Percentiles rank a stretch among this genome's conserved stretches.
These are phyloP conservation scores for Colletotrichum cuscutae DNA, from an alignment of 2,329 filamentous ascomycete species.

Conservation along the genomic window DNA sequence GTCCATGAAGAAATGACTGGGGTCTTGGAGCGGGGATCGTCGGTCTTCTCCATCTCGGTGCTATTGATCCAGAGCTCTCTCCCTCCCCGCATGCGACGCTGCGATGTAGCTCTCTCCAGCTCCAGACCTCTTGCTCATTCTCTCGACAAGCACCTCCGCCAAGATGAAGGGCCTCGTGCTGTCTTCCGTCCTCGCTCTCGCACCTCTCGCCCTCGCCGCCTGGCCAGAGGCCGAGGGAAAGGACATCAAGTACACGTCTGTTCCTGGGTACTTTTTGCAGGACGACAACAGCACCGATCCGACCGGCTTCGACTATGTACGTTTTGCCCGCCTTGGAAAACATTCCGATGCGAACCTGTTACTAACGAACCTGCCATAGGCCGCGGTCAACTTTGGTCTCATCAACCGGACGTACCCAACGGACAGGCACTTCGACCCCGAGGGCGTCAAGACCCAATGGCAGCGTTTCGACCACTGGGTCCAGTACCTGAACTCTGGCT, in stretches of 20 bases:
- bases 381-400: slow-evolving; percentile 71
- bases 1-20: slow-evolving; percentile 7
- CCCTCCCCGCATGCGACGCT: slow-evolving; percentile 22
- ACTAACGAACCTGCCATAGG: slow-evolving; percentile 50
- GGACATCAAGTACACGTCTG: slow-evolving; percentile 68
- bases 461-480: slow-evolving; percentile 71
- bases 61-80: slow-evolving; percentile 30
- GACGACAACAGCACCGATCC: slow-evolving; percentile 67
- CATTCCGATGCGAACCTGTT: neutral
- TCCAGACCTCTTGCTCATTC: slow-evolving; percentile 1
- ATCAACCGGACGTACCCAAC: slow-evolving; percentile 70
- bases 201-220: slow-evolving; percentile 41
- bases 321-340: slow-evolving; percentile 36
- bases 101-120: slow-evolving; percentile 1
- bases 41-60: slow-evolving; percentile 1
- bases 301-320: slow-evolving; percentile 71
- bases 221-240: slow-evolving; percentile 46
- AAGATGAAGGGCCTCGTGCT: slow-evolving; percentile 47
- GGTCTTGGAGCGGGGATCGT: slow-evolving; percentile 12
- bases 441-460: slow-evolving; percentile 67
- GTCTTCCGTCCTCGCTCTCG: slow-evolving; percentile 43
- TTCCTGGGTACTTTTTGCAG: slow-evolving; percentile 72
- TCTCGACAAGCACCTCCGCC: slow-evolving; percentile 33
- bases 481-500: slow-evolving; percentile 58
- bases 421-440: slow-evolving; percentile 54